These are phyloP conservation scores for Lasiosphaeria miniovina DNA, from an alignment of 495 filamentous ascomycete genomes.

Conservation along the genomic window DNA sequence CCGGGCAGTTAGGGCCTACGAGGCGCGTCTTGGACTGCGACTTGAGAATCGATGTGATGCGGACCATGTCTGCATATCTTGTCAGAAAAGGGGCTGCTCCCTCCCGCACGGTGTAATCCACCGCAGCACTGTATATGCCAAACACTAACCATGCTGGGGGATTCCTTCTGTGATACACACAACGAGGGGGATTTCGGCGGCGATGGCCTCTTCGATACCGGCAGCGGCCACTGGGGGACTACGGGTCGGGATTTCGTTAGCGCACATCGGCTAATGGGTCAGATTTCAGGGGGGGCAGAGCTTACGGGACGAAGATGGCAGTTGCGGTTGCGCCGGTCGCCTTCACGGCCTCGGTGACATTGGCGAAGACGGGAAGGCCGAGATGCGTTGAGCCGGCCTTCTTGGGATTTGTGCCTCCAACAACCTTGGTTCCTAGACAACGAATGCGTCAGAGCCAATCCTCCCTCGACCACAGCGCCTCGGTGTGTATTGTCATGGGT, in stretches of 20 bases:
- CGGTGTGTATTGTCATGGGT: neutral
- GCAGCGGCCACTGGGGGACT: slow-evolving; percentile 87
- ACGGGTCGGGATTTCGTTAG: slow-evolving; percentile 3
- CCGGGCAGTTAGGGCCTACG: slow-evolving; percentile 97
- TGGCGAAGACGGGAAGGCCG: slow-evolving; percentile 88
- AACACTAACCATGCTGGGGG: slow-evolving; percentile 79
- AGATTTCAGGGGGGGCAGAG: neutral
- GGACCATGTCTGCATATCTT: slow-evolving; percentile 79
- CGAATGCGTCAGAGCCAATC: slow-evolving; percentile 18
- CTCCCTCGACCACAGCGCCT: slow-evolving; percentile 2
- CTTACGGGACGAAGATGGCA: slow-evolving; percentile 96
- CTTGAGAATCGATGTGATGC: slow-evolving; percentile 97
- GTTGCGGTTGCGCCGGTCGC: slow-evolving; percentile 86
- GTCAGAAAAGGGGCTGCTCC: slow-evolving; percentile 11
- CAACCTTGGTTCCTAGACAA: slow-evolving; percentile 81
- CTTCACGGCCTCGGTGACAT: slow-evolving; percentile 84
- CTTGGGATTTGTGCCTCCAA: slow-evolving; percentile 98
- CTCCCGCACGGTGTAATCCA: neutral
- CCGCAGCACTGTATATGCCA: neutral
- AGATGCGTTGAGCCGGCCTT: slow-evolving; percentile 91
- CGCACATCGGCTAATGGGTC: slow-evolving; percentile 6
- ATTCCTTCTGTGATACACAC: slow-evolving; percentile 99
- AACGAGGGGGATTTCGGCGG: slow-evolving; percentile 85
- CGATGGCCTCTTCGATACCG: slow-evolving; percentile 95
- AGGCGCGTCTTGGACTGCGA: slow-evolving; percentile 94